Percentiles rank a stretch among this genome's conserved stretches.
Conservation (phyloP, 768 basidiomycete genomes). For the Coprinopsis marcescibilis region DNA sequence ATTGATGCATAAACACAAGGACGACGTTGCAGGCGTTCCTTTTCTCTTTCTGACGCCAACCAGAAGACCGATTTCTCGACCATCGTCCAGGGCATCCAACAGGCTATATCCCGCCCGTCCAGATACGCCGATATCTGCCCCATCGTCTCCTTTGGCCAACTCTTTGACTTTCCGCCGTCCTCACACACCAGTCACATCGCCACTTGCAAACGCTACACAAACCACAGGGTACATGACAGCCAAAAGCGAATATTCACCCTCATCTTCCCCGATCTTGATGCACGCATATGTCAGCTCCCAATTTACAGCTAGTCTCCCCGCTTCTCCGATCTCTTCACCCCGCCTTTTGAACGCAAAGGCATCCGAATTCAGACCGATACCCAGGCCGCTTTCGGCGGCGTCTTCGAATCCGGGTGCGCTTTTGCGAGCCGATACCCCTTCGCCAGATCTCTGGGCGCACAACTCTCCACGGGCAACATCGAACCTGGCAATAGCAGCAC, state of each 20-base stretch:
- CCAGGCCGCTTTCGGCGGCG: slow-evolving; percentile 71
- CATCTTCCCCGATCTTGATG: slow-evolving; percentile 61
- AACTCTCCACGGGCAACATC: slow-evolving; percentile 63
- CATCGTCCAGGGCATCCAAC: slow-evolving; percentile 71
- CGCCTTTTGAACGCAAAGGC: slow-evolving; percentile 87
- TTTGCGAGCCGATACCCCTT: slow-evolving; percentile 72
- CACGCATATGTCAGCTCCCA: slow-evolving; percentile 54
- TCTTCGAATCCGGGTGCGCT: slow-evolving; percentile 54
- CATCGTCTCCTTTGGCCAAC: slow-evolving; percentile 69
- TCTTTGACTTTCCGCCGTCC: slow-evolving; percentile 62
- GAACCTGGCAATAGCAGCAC: slow-evolving; percentile 89
- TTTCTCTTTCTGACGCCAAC: slow-evolving; percentile 81
- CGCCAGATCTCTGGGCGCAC: slow-evolving; percentile 87
- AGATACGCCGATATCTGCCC: slow-evolving; percentile 71
- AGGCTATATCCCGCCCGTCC: slow-evolving; percentile 59
- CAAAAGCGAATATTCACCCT: slow-evolving; percentile 52
- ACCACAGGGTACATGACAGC: slow-evolving; percentile 52
- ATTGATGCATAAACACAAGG: slow-evolving; percentile 92
- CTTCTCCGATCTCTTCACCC: slow-evolving; percentile 82
- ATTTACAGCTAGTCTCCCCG: slow-evolving; percentile 74
- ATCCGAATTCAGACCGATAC: slow-evolving; percentile 81
- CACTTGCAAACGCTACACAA: slow-evolving; percentile 51
- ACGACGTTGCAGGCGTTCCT: slow-evolving; percentile 77
- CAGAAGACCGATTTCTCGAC: slow-evolving; percentile 71
- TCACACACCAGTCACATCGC: slow-evolving; percentile 74